Evolutionary conservation across 1,284 basidiomycete genomes (phyloP), one percentile per base, ranked within the genome.

Genomic region (Volvariella surrecta): DNA sequence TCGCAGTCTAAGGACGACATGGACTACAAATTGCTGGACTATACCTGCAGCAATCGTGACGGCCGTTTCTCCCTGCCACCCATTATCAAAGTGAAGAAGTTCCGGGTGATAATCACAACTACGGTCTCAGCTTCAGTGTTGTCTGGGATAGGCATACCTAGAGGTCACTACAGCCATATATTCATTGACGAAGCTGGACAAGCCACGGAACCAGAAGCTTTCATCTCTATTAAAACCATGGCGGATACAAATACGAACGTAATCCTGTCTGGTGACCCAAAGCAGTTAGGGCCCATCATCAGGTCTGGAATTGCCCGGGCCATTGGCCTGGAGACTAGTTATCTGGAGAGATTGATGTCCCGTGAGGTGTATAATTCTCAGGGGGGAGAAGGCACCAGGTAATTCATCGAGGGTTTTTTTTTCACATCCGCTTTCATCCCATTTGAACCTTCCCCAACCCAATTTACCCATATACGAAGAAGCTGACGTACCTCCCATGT

Each of bases 131-230:
- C 76, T 1, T 68, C 69, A 0, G 67, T 76, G 34, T 62, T 68
- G 3, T 62, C 66, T 32, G 71, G 70, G 1, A 63, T 76, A 16
- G 75, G 74, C 0, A 60, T 78, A 15, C 56, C 64, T 1, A 58
- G 65, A 10, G 76, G 73, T 0, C 72, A 79, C 53, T 79, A 69
- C 51, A 60, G 56, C 3, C 68, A 76, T 45, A 72, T 79, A 17
- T 74, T 79, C 49, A 54, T 76, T 7, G 76, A 79, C 51, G 75
- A 79, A 49, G 75, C 74, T 4, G 75, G 71, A 0, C 75, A 78
- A 45, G 74, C 71, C 3, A 70, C 70, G 1, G 76, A 79, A 50
- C 72, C 76, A 0, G 72, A 76, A 49, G 61, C 57, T 1, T 72
- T 76, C 64, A 67, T 76, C 32, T 62, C 68, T 0, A 70, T 78